A percentile compares a stretch with the other conserved stretches of the same genome.
phyloP scores from a whole-genome alignment of 495 filamentous ascomycete species.

The Cercophora sp. region DNA sequence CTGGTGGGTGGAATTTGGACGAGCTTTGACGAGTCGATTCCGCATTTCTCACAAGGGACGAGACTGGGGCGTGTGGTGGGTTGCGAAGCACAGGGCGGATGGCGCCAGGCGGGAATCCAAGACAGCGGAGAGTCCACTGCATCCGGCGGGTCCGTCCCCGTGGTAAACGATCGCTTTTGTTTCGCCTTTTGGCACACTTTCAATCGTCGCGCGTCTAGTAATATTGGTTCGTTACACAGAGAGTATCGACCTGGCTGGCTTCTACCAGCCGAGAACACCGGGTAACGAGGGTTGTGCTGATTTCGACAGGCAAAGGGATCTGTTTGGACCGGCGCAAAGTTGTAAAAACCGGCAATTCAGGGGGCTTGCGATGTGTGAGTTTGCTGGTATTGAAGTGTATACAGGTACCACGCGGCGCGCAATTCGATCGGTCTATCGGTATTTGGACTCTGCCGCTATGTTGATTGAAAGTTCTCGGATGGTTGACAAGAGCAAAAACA shows the following conservation, averaged over 20 bases:
- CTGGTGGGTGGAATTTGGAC: slow-evolving; percentile 29
- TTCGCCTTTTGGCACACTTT: not conserved
- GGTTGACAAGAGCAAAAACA: too few species aligned
- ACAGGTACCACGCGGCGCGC: too few species aligned
- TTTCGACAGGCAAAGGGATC: too few species aligned
- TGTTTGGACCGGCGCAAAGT: too few species aligned
- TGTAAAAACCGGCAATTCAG: too few species aligned
- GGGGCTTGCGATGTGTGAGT: too few species aligned
- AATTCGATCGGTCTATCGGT: too few species aligned
- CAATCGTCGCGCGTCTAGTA: not conserved
- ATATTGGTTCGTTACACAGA: not conserved
- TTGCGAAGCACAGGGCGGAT: not conserved
- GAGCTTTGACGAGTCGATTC: slow-evolving; percentile 35
- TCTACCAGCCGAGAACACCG: not conserved
- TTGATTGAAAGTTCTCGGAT: too few species aligned
- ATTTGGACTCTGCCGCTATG: too few species aligned
- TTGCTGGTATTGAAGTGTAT: too few species aligned
- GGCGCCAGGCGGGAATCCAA: too few species aligned
- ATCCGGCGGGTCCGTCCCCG: slow-evolving; percentile 5
- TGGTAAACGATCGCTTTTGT: not conserved
- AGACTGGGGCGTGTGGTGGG: not conserved
- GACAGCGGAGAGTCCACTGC: not conserved
- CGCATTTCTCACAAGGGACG: slow-evolving; percentile 31
- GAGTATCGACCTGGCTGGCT: not conserved
- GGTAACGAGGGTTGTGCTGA: too few species aligned